Base-by-base conservation (phyloP, 495 filamentous ascomycete genomes). In the Hypoxylon trugodes region DNA sequence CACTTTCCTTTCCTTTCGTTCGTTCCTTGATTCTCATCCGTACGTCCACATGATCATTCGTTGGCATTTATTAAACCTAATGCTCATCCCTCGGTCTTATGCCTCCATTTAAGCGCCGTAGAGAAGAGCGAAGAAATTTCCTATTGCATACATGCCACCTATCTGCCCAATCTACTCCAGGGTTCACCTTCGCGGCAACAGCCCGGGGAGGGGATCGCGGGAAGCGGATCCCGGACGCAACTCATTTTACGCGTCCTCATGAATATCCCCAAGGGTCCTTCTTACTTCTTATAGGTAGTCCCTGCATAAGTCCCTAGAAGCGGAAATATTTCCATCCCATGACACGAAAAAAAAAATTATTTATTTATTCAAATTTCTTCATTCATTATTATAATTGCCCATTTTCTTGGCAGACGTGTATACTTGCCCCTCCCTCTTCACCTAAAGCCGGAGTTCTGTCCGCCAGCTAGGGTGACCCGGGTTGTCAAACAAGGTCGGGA, bases 181-280 rank as follows among this genome's bases (percentile, higher is more conserved):
- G 42, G 13, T 30, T 46, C 42, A 6, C 26, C 21, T 9, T 25
- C 45, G 45, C 45, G 19, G 13, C 36, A n/a, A 30, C 6, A 13
- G 25, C 21, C 30, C 12, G 30, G 40, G 22, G 57, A 37, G 36
- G 46, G 56, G 16, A 43, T 16, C 16, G 35, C 50, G 35, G 22
- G 26, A 62, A 42, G 42, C 42, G 42, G 43, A 43, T 21, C 59
- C 50, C 43, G 26, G 42, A 24, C 43, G 26, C 16, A 35, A 40
- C 43, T 36, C 49, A 55, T 61, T 54, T 61, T 49, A 41, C 50
- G n/a, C 33, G 59, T n/a, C 49, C 50, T 49, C 50, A 24, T 16
- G 35, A 24, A 56, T 46, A 46, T 35, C 3, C 33, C 13, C 37
- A 32, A 42, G 37, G 50, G 32, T 46, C 4, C 13, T 16, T 38